Evolutionary conservation across 768 basidiomycete genomes (phyloP).

Genomic region (Mrakia blollopis): DNA sequence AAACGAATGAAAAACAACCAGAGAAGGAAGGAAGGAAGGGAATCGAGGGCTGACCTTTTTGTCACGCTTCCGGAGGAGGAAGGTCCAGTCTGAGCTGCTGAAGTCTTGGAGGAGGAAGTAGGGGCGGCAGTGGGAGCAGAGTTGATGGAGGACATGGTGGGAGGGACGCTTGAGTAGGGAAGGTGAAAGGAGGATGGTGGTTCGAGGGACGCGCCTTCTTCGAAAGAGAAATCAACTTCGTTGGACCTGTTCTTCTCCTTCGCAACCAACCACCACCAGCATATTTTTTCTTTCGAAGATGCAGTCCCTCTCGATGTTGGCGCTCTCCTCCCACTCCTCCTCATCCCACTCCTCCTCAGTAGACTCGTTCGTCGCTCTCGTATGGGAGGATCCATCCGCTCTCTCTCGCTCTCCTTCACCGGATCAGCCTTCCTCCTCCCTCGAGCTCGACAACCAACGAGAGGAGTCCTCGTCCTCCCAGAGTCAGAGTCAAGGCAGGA

Average conservation of each 20-base stretch:
- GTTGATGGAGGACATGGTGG: slow-evolving; percentile 5
- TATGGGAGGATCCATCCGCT: neutral
- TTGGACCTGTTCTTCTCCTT: neutral
- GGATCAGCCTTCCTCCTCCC: neutral
- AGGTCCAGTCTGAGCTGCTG: slow-evolving; percentile 52
- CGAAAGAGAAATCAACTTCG: neutral
- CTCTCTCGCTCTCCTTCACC: slow-evolving; percentile 3
- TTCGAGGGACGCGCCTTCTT: neutral
- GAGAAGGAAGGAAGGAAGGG: neutral
- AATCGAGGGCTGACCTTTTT: slow-evolving; percentile 57
- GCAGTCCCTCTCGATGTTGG: neutral
- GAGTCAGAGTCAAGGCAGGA: slow-evolving; percentile 9
- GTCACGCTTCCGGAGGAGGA: slow-evolving; percentile 72
- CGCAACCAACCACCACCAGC: neutral
- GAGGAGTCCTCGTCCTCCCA: neutral
- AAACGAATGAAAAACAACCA: no score
- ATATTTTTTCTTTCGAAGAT: neutral
- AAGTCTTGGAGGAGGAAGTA: slow-evolving; percentile 54
- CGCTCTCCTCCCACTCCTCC: neutral
- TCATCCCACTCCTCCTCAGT: neutral
- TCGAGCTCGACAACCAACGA: neutral
- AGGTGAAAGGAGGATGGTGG: neutral
- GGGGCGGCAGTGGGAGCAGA: slow-evolving; percentile 48
- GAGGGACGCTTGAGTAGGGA: slow-evolving; percentile 46
- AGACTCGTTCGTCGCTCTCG: neutral